Base-by-base conservation (phyloP, 768 basidiomycete genomes). In the Mycena latifolia region DNA sequence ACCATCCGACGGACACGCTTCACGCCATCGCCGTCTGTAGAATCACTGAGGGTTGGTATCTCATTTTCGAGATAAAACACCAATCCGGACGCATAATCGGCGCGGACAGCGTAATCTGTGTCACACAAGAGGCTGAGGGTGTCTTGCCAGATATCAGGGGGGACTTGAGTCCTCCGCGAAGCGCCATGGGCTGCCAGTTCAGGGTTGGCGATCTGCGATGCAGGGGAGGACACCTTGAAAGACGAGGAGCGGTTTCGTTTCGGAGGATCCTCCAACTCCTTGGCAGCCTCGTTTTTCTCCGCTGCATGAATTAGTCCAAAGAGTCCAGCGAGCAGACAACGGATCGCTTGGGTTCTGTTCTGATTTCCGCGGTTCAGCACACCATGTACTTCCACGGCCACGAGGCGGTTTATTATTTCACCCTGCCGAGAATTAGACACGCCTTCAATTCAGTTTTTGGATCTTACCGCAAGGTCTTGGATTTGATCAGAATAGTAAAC, bases 401-500 rank as follows among this genome's bases (percentile, higher is more conserved):
- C 82, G 18, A 98, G 84, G 20, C 94, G 89, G 66, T 85, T 86
- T 45, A 95, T 87, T 48, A 96, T 79, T 76, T 96, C 96, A 60
- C 89, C 90, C 85, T 86, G 41, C 39, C 45, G n/a, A 51, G 25
- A 24, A 5, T 51, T 17, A 39, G 39, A 67, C 46, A 70, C 43
- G 28, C 29, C 54, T 35, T 39, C 45, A 39, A 15, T 27, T 33
- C 37, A 41, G 28, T 9, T 24, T 27, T 54, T 35, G 55, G 27
- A 50, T 75, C 85, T 75, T 51, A 86, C 85, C 2, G 94, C 89
- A 47, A 98, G 88, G 74, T 98, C 96, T 73, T 95, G 94, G 54
- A 96, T 94, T 78, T 98, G 96, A 77, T 98, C 96, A 41, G 94
- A 92, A 74, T 98, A 98, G 80, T 98, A 96, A 58, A 97, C 89